Evolutionary conservation across 1,284 basidiomycete species (phyloP).

Genomic region (Irpex lacteus): DNA sequence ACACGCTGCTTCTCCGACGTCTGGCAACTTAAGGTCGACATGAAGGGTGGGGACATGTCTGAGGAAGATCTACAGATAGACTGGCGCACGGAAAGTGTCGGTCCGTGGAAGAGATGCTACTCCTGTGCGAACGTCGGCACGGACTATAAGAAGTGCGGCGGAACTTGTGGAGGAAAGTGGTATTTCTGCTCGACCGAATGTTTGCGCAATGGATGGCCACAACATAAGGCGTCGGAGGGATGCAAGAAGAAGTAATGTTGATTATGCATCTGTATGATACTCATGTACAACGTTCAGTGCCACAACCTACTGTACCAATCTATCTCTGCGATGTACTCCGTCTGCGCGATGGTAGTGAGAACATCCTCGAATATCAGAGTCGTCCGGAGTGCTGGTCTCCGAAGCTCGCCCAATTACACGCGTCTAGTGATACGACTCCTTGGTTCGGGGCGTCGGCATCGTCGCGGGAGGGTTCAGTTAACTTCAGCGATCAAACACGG

Average conservation of each 20-base stretch:
- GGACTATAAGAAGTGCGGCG: constrained; percentile 33
- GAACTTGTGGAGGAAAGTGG: constrained; percentile 14
- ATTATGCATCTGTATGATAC: too few species aligned
- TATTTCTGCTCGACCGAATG: constrained; percentile 8
- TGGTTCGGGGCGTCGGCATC: too few species aligned
- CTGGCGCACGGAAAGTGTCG: constrained; percentile 27
- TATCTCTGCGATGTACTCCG: too few species aligned
- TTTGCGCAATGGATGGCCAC: constrained; percentile 1
- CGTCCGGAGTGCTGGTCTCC: too few species aligned
- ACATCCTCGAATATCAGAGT: too few species aligned
- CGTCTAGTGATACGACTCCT: too few species aligned
- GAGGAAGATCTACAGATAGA: constrained; percentile 30
- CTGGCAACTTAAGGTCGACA: constrained; percentile 34
- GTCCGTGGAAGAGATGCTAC: constrained; percentile 37
- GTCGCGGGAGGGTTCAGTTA: too few species aligned
- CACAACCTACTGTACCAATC: too few species aligned
- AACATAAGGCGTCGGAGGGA: constrained; percentile 8
- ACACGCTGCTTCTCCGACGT: constrained; percentile 30
- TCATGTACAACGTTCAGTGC: too few species aligned
- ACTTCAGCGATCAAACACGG: too few species aligned
- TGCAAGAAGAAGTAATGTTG: not conserved
- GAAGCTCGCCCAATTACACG: too few species aligned
- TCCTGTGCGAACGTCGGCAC: constrained; percentile 29
- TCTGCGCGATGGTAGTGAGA: too few species aligned
- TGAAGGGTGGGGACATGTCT: constrained; percentile 29